Evolutionary conservation across 495 filamentous ascomycete species (phyloP).

Genomic region (Xylaria intraflava): DNA sequence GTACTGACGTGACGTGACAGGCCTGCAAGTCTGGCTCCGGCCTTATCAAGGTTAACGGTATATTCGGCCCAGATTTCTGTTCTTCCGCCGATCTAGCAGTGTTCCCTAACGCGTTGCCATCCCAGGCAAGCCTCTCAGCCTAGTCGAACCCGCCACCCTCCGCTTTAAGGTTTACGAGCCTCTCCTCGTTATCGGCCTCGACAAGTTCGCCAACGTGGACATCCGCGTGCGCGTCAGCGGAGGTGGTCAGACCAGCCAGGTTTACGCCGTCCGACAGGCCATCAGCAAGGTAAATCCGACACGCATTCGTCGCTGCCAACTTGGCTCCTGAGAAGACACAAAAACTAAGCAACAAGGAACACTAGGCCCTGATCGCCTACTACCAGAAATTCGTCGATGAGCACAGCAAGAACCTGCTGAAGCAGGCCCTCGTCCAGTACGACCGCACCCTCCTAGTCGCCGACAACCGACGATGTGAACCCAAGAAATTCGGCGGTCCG

Average conservation of each 20-base stretch:
- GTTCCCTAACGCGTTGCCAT: slow-evolving; percentile 1
- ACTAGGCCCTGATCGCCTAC: slow-evolving; percentile 74
- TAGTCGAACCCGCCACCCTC: slow-evolving; percentile 93
- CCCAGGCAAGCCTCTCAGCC: slow-evolving; percentile 70
- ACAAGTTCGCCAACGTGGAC: slow-evolving; percentile 95
- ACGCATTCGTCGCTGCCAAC: background rate
- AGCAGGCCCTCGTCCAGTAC: slow-evolving; percentile 88
- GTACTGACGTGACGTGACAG: slow-evolving; percentile 10
- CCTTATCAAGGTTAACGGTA: slow-evolving; percentile 91
- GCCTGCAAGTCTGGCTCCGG: slow-evolving; percentile 69
- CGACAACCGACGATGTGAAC: slow-evolving; percentile 90
- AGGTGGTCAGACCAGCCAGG: slow-evolving; percentile 95
- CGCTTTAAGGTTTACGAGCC: slow-evolving; percentile 99
- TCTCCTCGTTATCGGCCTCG: slow-evolving; percentile 87
- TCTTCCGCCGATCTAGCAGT: background rate
- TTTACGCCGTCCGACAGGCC: slow-evolving; percentile 98
- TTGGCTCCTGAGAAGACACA: background rate
- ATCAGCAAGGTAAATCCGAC: slow-evolving; percentile 69
- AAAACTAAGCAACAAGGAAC: background rate
- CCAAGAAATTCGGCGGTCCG: slow-evolving; percentile 88
- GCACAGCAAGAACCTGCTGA: slow-evolving; percentile 98
- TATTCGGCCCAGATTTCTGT: background rate
- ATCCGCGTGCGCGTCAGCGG: slow-evolving; percentile 95
- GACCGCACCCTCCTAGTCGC: slow-evolving; percentile 96
- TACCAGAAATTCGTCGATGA: slow-evolving; percentile 99